Evolutionary conservation across 805 yeast species (phyloP), one percentile per base, ranked within the genome.

Genomic region (Schwanniomyces yamadae): DNA sequence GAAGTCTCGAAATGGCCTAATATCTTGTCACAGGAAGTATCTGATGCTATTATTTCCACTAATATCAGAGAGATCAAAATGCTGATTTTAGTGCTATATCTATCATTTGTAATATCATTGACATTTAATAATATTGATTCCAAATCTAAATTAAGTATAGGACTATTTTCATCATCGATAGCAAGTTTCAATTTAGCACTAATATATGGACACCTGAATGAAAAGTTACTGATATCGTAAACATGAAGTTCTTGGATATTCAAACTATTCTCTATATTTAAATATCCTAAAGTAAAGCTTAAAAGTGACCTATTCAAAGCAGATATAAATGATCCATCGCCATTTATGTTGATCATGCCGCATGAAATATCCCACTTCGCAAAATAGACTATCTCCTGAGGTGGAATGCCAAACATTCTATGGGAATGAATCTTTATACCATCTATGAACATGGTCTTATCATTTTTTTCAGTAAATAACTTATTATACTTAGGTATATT

Each of bases 371-470:
- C 90, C 99, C 99, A 93, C 41, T 85, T 82, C 50, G 96, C 89
- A 44, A 77, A 79, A 54, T 86, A 93, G 0, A 97, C 87, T 1
- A 91, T 88, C 53, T 87, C 95, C 6, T 71, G 66, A 0, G 97
- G 97, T 0, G 96, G 96, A 2, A 88, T 55, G 0, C 99, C 99
- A 65, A 88, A 88, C 81, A 90, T 80, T 50, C 98, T 71, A 57
- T 91, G 96, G 1, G 96, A 95, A 57, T 86, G 95, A 16, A 87
- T 69, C 2, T 71, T 52, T 9, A 84, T 53, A 1, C 82, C 80
- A 50, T 82, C 84, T 32, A 85, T 69, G 3, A 55, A 46, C 20
- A 85, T 47, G 28, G 78, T 78, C 1, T 80, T 69, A 0, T 10
- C 28, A 5, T 33, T 22, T 5, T 28, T 23, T 14, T 23, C 31